Percentiles rank a stretch among this genome's conserved stretches.
phyloP scores from a whole-genome alignment of 257 asterid species.

The Nemophila menziesii region DNA sequence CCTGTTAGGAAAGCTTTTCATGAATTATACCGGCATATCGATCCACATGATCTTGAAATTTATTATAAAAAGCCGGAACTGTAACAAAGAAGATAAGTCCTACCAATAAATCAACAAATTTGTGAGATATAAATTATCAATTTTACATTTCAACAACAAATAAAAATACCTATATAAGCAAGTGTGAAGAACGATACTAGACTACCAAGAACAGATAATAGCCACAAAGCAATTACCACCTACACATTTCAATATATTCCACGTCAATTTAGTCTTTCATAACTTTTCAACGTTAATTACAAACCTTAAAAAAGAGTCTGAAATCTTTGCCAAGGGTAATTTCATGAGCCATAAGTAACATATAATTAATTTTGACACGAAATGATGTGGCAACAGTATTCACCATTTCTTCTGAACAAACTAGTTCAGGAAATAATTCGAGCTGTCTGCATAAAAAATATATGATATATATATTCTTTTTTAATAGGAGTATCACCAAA shows the following conservation, averaged over 20 bases:
- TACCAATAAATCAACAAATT: constrained; percentile 1
- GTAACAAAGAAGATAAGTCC: constrained; percentile 55
- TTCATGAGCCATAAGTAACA: constrained; percentile 86
- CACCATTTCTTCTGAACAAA: constrained; percentile 73
- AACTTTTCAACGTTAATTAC: constrained; percentile 4
- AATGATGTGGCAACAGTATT: constrained; percentile 72
- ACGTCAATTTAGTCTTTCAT: neutral
- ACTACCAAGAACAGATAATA: constrained; percentile 78
- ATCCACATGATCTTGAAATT: constrained; percentile 54
- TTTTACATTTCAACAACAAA: neutral
- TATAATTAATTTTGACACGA: constrained; percentile 63
- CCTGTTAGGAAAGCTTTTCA: constrained; percentile 51
- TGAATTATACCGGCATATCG: constrained; percentile 50
- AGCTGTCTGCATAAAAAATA: constrained; percentile 36
- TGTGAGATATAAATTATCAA: neutral
- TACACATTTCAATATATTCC: constrained; percentile 34
- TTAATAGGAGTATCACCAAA: constrained; percentile 10
- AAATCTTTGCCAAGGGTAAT: constrained; percentile 88
- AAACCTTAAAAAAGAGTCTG: constrained; percentile 78
- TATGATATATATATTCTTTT: too few species aligned
- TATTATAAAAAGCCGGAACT: constrained; percentile 59
- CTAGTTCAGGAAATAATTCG: constrained; percentile 49
- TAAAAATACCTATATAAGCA: constrained; percentile 57
- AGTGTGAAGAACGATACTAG: constrained; percentile 73
- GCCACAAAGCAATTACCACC: constrained; percentile 91